Evolutionary conservation across 371 early-diverging fungal species (phyloP), one percentile per base, ranked within the genome.

Genomic region (Umbelopsis sp.): DNA sequence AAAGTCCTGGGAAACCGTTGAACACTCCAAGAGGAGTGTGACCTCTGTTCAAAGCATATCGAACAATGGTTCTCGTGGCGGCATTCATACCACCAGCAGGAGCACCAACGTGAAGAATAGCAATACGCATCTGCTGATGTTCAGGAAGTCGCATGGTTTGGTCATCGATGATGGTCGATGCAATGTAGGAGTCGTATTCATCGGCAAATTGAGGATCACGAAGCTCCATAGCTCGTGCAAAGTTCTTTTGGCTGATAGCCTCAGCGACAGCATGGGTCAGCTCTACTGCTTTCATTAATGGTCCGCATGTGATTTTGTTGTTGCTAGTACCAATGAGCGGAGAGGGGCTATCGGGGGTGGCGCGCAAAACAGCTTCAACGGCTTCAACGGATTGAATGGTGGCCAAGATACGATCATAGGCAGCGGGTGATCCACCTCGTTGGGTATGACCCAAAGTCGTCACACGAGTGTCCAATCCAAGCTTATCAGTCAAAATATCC

Each of bases 1-100:
- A 84, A 44, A 99, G 85, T 44, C 99, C 99, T n/a, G 90, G 89
- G 80, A 98, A 97, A 16, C 99, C 99, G 77, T 99, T 96, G 70
- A 88, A 83, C 66, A 99, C 93, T 51, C 85, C 97, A 68, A 96
- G 74, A 14, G 97, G 91, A 0, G 80, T 87, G 68, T 96, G 93
- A 0, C 96, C 97, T 44, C 91, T 88, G 79, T 93, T 93, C 66
- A 95, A 79, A 35, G 94, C 93, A 48, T 93, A 89, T 25, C 97
- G 92, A 22, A 95, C 96, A 8, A 93, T 91, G 4, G 93, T 90
- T 65, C 97, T 91, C 7, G 98, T 94, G 1, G 97, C 98, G 14
- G 97, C 92, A 78, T 99, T 99, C 97, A 99, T 98, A 57, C 99
- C 99, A 66, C 96, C 97, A 16, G 97, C 96, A 41, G 99, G 98